Evolutionary conservation across 1,284 basidiomycete genomes (phyloP).

Genomic region (Athelia psychrophila): DNA sequence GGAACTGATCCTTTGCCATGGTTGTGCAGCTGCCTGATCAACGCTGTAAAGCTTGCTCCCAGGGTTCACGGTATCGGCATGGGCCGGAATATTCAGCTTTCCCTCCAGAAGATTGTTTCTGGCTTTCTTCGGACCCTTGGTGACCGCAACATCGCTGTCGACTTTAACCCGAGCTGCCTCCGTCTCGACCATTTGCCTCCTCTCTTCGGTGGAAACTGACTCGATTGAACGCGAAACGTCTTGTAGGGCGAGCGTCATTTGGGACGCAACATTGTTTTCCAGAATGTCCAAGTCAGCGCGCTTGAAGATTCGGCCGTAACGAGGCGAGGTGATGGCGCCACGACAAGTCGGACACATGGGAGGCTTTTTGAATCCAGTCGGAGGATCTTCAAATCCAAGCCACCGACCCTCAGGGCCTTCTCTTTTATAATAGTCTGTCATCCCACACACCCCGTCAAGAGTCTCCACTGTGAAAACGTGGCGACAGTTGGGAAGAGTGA

Average conservation of each 20-base stretch:
- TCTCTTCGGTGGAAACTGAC: constrained; percentile 14
- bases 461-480: constrained; percentile 74
- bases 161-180: not conserved
- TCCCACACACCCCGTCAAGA: constrained; percentile 56
- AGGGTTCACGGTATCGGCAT: constrained; percentile 19
- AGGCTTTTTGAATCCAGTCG: constrained; percentile 38
- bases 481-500: constrained; percentile 57
- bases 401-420: constrained; percentile 32
- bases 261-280: constrained; percentile 56
- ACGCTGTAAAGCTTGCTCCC: constrained; percentile 25
- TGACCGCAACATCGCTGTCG: constrained; percentile 3
- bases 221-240: constrained; percentile 25
- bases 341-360: constrained; percentile 58
- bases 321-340: constrained; percentile 43
- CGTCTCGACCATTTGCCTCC: constrained; percentile 8
- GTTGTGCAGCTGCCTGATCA: constrained; percentile 22
- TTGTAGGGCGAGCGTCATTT: constrained; percentile 43
- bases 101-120: constrained; percentile 10
- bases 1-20: constrained; percentile 34
- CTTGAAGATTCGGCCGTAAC: constrained; percentile 61
- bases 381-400: constrained; percentile 38
- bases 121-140: constrained; percentile 9
- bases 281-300: constrained; percentile 59
- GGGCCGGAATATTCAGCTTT: constrained; percentile 14
- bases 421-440: constrained; percentile 50